Conservation (phyloP, 768 basidiomycete genomes). For the Calocybe cyanea region DNA sequence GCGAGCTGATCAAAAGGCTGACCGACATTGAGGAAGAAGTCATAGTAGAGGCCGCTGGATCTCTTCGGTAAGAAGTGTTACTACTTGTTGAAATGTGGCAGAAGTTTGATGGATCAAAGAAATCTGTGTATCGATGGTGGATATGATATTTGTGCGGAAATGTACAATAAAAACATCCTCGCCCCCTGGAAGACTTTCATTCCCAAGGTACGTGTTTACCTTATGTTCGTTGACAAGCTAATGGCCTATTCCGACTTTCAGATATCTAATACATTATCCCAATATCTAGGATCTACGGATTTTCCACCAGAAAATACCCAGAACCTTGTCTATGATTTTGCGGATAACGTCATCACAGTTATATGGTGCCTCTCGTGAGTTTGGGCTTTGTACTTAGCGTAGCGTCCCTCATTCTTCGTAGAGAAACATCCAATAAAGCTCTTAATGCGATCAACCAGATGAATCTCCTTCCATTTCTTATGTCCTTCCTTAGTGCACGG, state of each 20-base stretch:
- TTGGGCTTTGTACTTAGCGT: background rate
- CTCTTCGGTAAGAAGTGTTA: constrained; percentile 63
- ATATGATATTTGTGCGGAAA: constrained; percentile 92
- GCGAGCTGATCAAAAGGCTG: constrained; percentile 78
- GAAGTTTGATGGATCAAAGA: constrained; percentile 35
- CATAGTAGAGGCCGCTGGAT: constrained; percentile 82
- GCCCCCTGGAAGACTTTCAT: constrained; percentile 71
- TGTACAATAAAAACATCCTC: constrained; percentile 95
- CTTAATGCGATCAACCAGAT: constrained; percentile 82
- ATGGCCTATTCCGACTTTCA: constrained; percentile 30
- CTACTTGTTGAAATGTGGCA: background rate
- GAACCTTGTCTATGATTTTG: constrained; percentile 79
- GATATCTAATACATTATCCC: constrained; percentile 72
- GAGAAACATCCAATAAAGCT: constrained; percentile 93
- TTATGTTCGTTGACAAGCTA: no score
- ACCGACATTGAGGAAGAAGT: constrained; percentile 91
- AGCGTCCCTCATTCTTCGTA: constrained; percentile 31
- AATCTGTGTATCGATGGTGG: constrained; percentile 95
- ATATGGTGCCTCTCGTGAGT: constrained; percentile 95
- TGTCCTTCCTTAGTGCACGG: constrained; percentile 81
- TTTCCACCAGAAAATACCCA: constrained; percentile 65
- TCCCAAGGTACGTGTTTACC: constrained; percentile 55
- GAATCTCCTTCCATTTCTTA: constrained; percentile 74
- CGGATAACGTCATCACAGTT: constrained; percentile 90
- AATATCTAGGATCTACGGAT: constrained; percentile 60